Conservation (phyloP, 805 yeast genomes). For the Zygoascus biomembranicola region DNA sequence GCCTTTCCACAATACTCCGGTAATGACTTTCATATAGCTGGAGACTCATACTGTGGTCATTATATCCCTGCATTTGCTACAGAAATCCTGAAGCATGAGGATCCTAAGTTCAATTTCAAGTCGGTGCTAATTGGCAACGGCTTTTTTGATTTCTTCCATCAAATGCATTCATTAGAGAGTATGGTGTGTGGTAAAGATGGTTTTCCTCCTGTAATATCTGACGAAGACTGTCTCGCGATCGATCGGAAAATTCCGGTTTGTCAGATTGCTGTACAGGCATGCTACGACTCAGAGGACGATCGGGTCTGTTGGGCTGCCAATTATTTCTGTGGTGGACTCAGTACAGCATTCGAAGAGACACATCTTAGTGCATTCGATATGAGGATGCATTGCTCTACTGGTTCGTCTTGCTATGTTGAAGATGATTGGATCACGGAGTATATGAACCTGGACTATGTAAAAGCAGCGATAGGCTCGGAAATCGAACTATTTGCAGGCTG, state of each 20-base stretch:
- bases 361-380: constrained; percentile 61
- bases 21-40: constrained; percentile 58
- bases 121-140: constrained; percentile 92
- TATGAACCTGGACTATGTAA: constrained; percentile 47
- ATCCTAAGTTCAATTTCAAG: constrained; percentile 52
- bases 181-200: constrained; percentile 95
- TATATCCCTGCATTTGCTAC: constrained; percentile 77
- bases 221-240: constrained; percentile 65
- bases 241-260: constrained; percentile 55
- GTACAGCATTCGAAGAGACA: constrained; percentile 50
- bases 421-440: constrained; percentile 43
- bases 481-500: constrained; percentile 55
- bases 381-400: constrained; percentile 38
- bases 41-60: constrained; percentile 92
- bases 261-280: constrained; percentile 48
- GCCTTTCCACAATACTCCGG: constrained; percentile 60
- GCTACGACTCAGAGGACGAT: constrained; percentile 40
- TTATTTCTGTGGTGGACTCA: constrained; percentile 71
- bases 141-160: constrained; percentile 74
- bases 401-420: constrained; percentile 54
- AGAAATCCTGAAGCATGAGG: constrained; percentile 39
- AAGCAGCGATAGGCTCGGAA: constrained; percentile 57
- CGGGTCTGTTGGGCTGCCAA: constrained; percentile 76
- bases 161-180: constrained; percentile 71
- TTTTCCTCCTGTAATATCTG: constrained; percentile 54